Evolutionary conservation across 495 filamentous ascomycete genomes (phyloP).

Genomic region (Xylaria telfairii): DNA sequence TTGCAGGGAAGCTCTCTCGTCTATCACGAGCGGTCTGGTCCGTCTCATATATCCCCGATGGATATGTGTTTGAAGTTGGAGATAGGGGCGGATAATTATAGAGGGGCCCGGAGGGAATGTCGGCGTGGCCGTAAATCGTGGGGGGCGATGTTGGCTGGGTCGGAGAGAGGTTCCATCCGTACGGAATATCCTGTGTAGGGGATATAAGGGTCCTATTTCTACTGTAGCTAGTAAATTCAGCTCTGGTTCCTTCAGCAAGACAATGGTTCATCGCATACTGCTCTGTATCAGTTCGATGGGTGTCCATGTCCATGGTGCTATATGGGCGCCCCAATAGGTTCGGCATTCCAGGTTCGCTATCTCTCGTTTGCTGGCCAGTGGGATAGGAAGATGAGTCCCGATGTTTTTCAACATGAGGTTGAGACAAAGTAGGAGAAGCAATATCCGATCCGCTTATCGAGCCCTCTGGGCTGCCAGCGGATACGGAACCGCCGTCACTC

Average conservation of each 20-base stretch:
- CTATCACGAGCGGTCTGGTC: background rate
- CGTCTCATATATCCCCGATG: slow-evolving; percentile 1
- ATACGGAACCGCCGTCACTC: slow-evolving; percentile 24
- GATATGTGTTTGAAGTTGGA: slow-evolving; percentile 9
- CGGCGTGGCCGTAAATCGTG: background rate
- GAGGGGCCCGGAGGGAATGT: background rate
- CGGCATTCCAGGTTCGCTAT: background rate
- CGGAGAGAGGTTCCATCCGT: background rate
- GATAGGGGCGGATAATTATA: slow-evolving; percentile 6
- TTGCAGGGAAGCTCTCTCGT: background rate
- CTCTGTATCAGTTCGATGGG: background rate
- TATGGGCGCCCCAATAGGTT: background rate
- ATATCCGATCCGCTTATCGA: slow-evolving; percentile 20
- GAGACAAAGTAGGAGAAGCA: slow-evolving; percentile 15
- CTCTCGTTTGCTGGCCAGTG: background rate
- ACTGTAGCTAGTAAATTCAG: background rate
- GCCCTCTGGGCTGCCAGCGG: slow-evolving; percentile 25
- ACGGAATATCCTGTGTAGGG: slow-evolving; percentile 1
- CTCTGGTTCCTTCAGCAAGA: background rate
- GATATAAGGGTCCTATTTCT: background rate
- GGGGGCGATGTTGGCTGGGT: background rate
- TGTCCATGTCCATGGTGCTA: background rate
- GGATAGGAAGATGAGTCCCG: background rate
- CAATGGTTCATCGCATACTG: slow-evolving; percentile 5
- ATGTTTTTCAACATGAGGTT: background rate